Conservation (phyloP, 257 asterid genomes). For the Mitragyna speciosa region DNA sequence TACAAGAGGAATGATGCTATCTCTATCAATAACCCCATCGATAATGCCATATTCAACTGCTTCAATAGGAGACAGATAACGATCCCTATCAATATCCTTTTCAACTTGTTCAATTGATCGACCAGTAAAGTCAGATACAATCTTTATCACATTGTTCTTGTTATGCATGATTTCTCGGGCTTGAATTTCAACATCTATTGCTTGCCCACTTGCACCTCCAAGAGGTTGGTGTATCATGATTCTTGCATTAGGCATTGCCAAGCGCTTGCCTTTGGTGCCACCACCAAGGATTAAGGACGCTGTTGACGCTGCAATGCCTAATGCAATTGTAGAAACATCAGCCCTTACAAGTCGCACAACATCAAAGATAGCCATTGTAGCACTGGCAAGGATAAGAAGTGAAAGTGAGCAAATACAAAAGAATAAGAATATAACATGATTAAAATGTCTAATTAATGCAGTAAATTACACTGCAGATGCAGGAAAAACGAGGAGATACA, state of each 20-base stretch:
- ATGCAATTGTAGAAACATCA: constrained; percentile 78
- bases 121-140: constrained; percentile 64
- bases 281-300: constrained; percentile 92
- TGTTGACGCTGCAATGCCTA: constrained; percentile 89
- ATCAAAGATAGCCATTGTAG: constrained; percentile 87
- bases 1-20: constrained; percentile 69
- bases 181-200: constrained; percentile 86
- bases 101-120: constrained; percentile 83
- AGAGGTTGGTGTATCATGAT: constrained; percentile 94
- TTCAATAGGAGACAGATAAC: constrained; percentile 93
- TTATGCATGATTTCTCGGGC: constrained; percentile 82
- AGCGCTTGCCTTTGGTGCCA: constrained; percentile 93
- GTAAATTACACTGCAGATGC: not conserved
- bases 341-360: constrained; percentile 65
- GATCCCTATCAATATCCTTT: constrained; percentile 87
- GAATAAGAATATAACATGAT: not conserved
- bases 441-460: not conserved
- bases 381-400: constrained; percentile 42
- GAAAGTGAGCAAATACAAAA: constrained; percentile 1
- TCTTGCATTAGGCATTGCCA: constrained; percentile 93
- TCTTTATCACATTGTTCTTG: constrained; percentile 64
- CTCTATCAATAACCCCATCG: constrained; percentile 87
- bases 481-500: not conserved
- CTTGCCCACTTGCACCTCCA: constrained; percentile 94
- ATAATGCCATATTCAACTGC: constrained; percentile 90